Evolutionary conservation across 2,329 filamentous ascomycete genomes (phyloP), one percentile per base, ranked within the genome.

Genomic region (Nothopassalora personata): DNA sequence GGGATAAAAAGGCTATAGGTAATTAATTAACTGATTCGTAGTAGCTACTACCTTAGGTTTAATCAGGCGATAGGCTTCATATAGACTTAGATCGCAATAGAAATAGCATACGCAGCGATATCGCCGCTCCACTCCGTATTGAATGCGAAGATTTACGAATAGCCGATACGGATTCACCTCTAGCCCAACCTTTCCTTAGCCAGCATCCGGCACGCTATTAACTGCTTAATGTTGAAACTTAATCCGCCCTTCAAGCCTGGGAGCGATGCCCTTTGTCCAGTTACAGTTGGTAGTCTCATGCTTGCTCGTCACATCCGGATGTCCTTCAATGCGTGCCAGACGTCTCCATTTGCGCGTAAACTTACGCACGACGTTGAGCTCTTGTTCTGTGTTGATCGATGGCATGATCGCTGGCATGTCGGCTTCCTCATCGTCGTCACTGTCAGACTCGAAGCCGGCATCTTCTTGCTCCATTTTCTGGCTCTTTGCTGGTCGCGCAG

Each of bases 241-340:
- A 58, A 96, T 95, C 51, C 91, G 82, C 1, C 90, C 90, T 71
- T 96, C 91, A 8, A 93, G 61, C 58, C 82, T 81, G 0, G 91
- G 91, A 57, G 87, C 84, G 72, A 96, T 92, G 1, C 89, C 87
- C 63, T 83, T 84, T 8, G 90, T 93, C 90, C 91, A 96, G 64
- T 87, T 81, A 1, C 82, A 80, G 39, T 76, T 76, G 33, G 88
- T 85, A 53, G 85, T 81, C 0, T 77, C 81, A 53, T 85, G 79
- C 58, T 81, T 79, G 27, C 34, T 47, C 60, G 89, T 80, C 56
- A 77, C 71, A 5, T 68, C 71, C 9, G 77, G 72, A 39, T 73
- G 67, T 0, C 73, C 79, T 59, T 85, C 79, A 19, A 95, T 76
- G 0, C 86, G 85, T 0, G 88, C 85, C 60, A 85, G 74, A 23